Evolutionary conservation across 2,329 filamentous ascomycete genomes (phyloP).

Genomic region (Apiospora pterosperma): DNA sequence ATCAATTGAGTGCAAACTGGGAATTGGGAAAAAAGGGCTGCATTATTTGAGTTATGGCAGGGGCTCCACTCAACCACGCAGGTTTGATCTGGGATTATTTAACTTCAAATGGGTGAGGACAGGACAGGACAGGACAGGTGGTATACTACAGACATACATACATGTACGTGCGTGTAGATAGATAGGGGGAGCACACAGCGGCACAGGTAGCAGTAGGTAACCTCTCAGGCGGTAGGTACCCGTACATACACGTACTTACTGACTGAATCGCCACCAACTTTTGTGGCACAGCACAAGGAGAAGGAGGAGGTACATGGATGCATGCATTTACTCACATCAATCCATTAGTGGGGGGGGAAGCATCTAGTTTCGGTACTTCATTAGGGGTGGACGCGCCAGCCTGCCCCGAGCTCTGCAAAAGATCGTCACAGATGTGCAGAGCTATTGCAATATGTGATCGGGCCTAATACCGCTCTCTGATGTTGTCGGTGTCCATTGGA

Average conservation of each 20-base stretch:
- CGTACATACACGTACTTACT: no score
- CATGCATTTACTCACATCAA: background rate
- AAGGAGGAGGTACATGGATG: background rate
- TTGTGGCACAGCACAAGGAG: background rate
- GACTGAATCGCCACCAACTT: background rate
- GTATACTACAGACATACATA: no score
- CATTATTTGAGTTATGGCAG: constrained; percentile 3
- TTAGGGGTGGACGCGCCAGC: constrained; percentile 2
- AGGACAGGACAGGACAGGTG: background rate
- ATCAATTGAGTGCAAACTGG: background rate
- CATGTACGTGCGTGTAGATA: no score
- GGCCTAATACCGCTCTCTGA: background rate
- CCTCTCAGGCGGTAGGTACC: no score
- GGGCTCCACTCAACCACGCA: background rate
- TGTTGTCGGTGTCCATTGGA: background rate
- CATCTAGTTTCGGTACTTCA: background rate
- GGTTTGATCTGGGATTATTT: constrained; percentile 1
- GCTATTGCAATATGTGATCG: background rate
- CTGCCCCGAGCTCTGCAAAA: background rate
- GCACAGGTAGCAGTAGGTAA: no score
- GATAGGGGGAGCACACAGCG: background rate
- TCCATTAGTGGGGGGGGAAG: background rate
- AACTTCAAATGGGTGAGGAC: background rate
- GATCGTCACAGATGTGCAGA: background rate
- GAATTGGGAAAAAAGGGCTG: constrained; percentile 1